Evolutionary conservation across 2,329 filamentous ascomycete genomes (phyloP).

Genomic region (Aspergillus hiratsukae): DNA sequence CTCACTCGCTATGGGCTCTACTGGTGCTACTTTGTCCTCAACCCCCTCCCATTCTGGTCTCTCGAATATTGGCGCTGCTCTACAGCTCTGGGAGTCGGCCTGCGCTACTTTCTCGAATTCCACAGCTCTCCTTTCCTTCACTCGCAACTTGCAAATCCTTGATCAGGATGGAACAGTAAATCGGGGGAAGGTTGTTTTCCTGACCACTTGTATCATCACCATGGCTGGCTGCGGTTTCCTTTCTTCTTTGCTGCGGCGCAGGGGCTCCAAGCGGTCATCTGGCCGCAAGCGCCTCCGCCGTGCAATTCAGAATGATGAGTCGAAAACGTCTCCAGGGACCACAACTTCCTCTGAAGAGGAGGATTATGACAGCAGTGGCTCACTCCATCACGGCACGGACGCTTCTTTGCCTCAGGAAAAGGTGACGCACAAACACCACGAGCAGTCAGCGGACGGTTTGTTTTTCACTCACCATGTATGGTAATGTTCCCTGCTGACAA

Average conservation of each 20-base stretch:
- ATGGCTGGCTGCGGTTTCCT: slow-evolving; percentile 36
- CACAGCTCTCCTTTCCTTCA: slow-evolving; percentile 13
- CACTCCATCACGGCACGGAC: slow-evolving; percentile 25
- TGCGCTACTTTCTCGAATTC: slow-evolving; percentile 17
- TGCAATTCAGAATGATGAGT: slow-evolving; percentile 14
- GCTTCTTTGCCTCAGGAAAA: slow-evolving; percentile 17
- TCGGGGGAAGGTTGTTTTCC: slow-evolving; percentile 26
- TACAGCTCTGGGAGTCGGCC: slow-evolving; percentile 19
- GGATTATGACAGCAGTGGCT: slow-evolving; percentile 32
- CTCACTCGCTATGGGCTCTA: slow-evolving; percentile 12
- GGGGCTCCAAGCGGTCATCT: slow-evolving; percentile 8
- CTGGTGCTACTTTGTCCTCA: slow-evolving; percentile 5
- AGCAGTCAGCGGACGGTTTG: slow-evolving; percentile 29
- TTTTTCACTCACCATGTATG: neutral
- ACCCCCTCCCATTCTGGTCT: slow-evolving; percentile 5
- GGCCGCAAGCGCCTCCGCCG: slow-evolving; percentile 19
- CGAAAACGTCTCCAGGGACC: slow-evolving; percentile 24
- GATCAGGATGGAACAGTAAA: slow-evolving; percentile 27
- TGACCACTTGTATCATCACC: slow-evolving; percentile 29
- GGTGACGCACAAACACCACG: slow-evolving; percentile 20
- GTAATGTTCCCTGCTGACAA: slow-evolving; percentile 10
- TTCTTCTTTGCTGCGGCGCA: slow-evolving; percentile 26
- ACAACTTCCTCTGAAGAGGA: slow-evolving; percentile 35
- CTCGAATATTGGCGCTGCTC: slow-evolving; percentile 4
- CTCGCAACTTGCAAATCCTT: slow-evolving; percentile 16